These are phyloP conservation scores for Aspergillus sp. DNA, from an alignment of 2,329 filamentous ascomycete genomes.

Conservation along the genomic window DNA sequence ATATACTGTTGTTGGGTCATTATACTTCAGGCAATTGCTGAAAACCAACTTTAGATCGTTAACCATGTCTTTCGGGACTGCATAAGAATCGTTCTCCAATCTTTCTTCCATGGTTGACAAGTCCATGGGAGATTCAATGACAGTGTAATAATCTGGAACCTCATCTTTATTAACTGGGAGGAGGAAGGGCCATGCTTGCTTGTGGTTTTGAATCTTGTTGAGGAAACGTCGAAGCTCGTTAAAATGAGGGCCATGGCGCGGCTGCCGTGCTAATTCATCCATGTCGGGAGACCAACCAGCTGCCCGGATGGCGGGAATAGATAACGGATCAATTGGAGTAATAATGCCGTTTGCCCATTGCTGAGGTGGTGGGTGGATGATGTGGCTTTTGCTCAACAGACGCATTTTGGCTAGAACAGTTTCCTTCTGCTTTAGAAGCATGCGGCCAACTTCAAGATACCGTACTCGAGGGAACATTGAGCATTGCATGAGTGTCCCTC, in stretches of 20 bases:
- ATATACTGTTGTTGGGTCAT: slow-evolving; percentile 91
- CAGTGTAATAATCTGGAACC: slow-evolving; percentile 95
- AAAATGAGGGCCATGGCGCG: slow-evolving; percentile 93
- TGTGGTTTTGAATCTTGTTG: slow-evolving; percentile 92
- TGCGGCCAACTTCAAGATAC: slow-evolving; percentile 87
- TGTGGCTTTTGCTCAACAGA: slow-evolving; percentile 82
- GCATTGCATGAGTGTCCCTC: slow-evolving; percentile 98
- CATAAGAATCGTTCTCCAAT: slow-evolving; percentile 88
- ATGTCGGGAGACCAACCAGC: slow-evolving; percentile 96
- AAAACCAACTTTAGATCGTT: slow-evolving; percentile 86
- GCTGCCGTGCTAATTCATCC: slow-evolving; percentile 92
- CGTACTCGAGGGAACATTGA: slow-evolving; percentile 93
- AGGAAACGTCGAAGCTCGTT: slow-evolving; percentile 89
- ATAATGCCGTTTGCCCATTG: slow-evolving; percentile 76
- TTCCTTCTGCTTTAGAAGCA: slow-evolving; percentile 97
- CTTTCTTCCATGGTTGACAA: slow-evolving; percentile 92
- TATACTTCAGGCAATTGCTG: slow-evolving; percentile 93
- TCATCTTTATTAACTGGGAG: slow-evolving; percentile 93
- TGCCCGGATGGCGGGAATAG: slow-evolving; percentile 81
- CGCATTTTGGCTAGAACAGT: slow-evolving; percentile 92
- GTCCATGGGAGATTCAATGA: slow-evolving; percentile 98
- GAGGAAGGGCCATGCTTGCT: slow-evolving; percentile 89
- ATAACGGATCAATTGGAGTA: slow-evolving; percentile 74
- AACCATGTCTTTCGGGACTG: slow-evolving; percentile 87
- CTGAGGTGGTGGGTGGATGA: slow-evolving; percentile 79